Base-by-base conservation (phyloP, 2,329 filamentous ascomycete species). In the Fusarium mundagurra region DNA sequence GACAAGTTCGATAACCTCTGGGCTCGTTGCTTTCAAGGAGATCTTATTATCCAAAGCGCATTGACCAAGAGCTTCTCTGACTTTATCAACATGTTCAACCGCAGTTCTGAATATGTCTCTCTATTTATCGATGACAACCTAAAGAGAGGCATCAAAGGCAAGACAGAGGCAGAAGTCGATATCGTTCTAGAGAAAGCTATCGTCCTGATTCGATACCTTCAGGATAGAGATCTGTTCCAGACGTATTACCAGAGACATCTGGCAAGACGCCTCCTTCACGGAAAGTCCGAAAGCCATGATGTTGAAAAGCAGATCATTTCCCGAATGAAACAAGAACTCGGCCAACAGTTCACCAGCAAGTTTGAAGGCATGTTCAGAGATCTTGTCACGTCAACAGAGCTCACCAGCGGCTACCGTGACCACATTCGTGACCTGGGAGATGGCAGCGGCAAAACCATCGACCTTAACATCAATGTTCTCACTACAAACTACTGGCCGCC, bases 331-430 rank as follows among this genome's bases (percentile, higher is more conserved):
- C 91, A 96, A 80, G 96, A 98, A 81, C 91, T 98, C 60, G 96
- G 96, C 44, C 97, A 97, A 81, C 92, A 95, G 76, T 98, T 98
- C 81, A 98, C 96, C 0, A 87, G 91, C 79, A 97, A 97, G 81
- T 90, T 99, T 50, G 96, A 99, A 80, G 93, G 95, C 74, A 98
- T 99, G 95, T 98, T 99, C 86, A 95, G 95, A 83, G 96, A 99
- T 79, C 95, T 98, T 90, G 91, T 92, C 22, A 91, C 95, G 18
- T 98, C 95, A 0, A 91, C 92, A 62, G 96, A 98, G 74, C 88
- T 98, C 33, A 94, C 93, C 0, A 84, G 90, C 18, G 91, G 89
- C 64, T 98, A 97, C 84, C 92, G 92, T 74, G 88, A 89, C 22
- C 90, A 96, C 72, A 90, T 90, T 53, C 82, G 84, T 36, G 84